Evolutionary conservation across 164 flowering plant genomes (phyloP).

Genomic region (Magnolia sinica): DNA sequence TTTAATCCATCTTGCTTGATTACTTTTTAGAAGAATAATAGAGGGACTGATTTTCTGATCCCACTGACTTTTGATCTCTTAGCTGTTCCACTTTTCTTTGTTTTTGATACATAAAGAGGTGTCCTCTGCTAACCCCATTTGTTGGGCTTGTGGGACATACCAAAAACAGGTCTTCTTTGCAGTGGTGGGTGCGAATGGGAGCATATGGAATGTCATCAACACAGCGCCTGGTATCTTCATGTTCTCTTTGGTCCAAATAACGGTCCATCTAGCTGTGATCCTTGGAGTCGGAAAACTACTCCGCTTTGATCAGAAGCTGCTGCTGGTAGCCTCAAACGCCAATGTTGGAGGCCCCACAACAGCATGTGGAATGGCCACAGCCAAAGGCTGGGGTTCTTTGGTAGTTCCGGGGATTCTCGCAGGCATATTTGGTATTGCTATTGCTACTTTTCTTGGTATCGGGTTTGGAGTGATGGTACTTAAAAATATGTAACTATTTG

Average conservation of each 20-base stretch:
- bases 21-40: neutral
- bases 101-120: neutral
- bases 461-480: conserved; percentile 68
- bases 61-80: neutral
- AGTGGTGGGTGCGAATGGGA: conserved; percentile 86
- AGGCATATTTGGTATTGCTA: conserved; percentile 78
- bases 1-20: no score
- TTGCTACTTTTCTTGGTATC: conserved; percentile 88
- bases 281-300: conserved; percentile 77
- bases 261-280: conserved; percentile 64
- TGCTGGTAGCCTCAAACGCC: conserved; percentile 90
- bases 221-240: conserved; percentile 82
- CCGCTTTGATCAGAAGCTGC: conserved; percentile 49
- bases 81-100: neutral
- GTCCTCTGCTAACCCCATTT: neutral
- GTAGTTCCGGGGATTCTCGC: conserved; percentile 83
- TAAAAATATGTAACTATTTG: conserved; percentile 33
- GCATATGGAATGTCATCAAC: conserved; percentile 66
- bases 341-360: conserved; percentile 95
- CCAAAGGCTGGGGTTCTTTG: conserved; percentile 84
- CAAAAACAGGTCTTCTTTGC: conserved; percentile 71
- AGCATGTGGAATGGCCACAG: conserved; percentile 93
- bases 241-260: conserved; percentile 73
- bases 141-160: neutral
- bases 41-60: neutral